Evolutionary conservation across 1,284 basidiomycete species (phyloP), one percentile per base, ranked within the genome.

Genomic region (Neotropicomus parvogracilis): DNA sequence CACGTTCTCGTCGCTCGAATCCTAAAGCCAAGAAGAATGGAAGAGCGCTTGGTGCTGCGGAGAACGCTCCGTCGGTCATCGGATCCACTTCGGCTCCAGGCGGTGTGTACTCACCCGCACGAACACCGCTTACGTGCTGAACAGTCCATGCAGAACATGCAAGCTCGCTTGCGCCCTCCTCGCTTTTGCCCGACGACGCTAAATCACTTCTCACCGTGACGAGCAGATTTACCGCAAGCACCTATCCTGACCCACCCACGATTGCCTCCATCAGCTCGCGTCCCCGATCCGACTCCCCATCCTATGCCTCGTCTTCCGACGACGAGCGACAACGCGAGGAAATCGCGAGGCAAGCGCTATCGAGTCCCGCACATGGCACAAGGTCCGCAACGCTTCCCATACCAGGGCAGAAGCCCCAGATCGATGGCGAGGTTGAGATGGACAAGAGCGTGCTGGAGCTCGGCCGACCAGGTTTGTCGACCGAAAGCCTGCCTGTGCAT

Each of bases 171-270:
- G 11, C 55, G 6, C 59, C 62, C 32, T 14, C 60, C 43, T 54
- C 62, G 9, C 55, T 47, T 38, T 40, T 50, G 28, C 52, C 48
- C 16, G 64, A 66, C 20, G 62, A 63, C 14, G 50, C 61, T 24
- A 63, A 66, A 39, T 64, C 65, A 3, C 54, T 63, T 26, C 43
- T 66, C 5, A 68, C 63, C 35, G 59, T 63, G 55, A 62, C 62
- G 19, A 67, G 66, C 38, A 52, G 54, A 20, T 54, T 59, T 37
- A 62, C 60, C 1, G 64, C 54, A 41, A 66, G 60, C 4, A 66
- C 64, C 16, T 66, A 56, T 40, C 62, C 55, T 19, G 64, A 66
- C 46, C 53, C 55, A 7, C 48, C 62, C 13, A 62, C 60, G 24
- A 49, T 63, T 21, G 46, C 40, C 6, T 66, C 64, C 10, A 51